These are phyloP conservation scores for Chaetomium cochliodes DNA, from an alignment of 495 filamentous ascomycete species.

Conservation along the genomic window DNA sequence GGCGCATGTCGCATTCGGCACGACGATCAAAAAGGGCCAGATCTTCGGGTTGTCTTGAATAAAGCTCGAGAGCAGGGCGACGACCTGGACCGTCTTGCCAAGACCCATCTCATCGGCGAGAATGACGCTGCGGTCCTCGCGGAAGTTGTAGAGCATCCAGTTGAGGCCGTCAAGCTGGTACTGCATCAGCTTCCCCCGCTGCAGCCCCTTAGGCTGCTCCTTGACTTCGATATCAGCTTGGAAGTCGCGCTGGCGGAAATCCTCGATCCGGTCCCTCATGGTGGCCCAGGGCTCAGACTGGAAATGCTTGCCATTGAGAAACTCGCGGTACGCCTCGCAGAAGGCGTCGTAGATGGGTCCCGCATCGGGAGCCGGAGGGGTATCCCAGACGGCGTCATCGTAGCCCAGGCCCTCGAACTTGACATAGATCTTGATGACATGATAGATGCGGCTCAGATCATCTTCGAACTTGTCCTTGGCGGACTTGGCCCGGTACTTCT, in stretches of 20 bases:
- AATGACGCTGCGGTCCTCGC: constrained; percentile 78
- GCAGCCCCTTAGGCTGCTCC: constrained; percentile 69
- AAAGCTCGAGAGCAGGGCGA: constrained; percentile 76
- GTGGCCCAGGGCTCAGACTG: constrained; percentile 48
- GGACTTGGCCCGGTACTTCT: constrained; percentile 44
- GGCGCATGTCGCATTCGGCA: constrained; percentile 89
- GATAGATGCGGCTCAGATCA: constrained; percentile 64
- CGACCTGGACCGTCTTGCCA: constrained; percentile 95
- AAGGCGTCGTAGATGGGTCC: constrained; percentile 77
- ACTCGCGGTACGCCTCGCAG: constrained; percentile 77
- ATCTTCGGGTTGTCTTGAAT: constrained; percentile 69
- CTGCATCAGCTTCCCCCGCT: constrained; percentile 79
- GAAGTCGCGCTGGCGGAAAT: constrained; percentile 65
- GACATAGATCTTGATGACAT: constrained; percentile 69
- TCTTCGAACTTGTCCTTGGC: constrained; percentile 54
- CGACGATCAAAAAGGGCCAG: constrained; percentile 92
- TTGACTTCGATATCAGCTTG: constrained; percentile 61
- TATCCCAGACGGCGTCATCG: constrained; percentile 88
- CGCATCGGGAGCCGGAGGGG: constrained; percentile 67
- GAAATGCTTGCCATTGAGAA: constrained; percentile 71
- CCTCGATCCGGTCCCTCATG: constrained; percentile 61
- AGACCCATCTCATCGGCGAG: constrained; percentile 99
- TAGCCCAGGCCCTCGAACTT: constrained; percentile 97
- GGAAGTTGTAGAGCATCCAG: constrained; percentile 94
- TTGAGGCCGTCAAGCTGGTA: constrained; percentile 95